These are phyloP conservation scores for Flaveria robusta DNA, from an alignment of 129 eudicot species.

Conservation along the genomic window DNA sequence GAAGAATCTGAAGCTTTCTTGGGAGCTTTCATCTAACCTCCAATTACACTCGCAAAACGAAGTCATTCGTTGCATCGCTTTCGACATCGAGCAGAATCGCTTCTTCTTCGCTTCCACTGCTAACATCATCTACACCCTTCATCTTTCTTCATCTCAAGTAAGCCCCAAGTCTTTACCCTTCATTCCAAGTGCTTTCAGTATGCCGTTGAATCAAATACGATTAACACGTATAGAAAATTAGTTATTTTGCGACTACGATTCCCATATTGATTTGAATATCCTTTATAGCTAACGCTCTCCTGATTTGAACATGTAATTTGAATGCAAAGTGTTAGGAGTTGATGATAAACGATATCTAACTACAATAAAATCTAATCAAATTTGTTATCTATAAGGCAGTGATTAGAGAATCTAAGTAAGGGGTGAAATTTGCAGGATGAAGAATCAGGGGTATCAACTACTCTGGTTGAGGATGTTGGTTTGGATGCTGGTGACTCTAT, in stretches of 20 bases:
- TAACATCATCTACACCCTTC: constrained; percentile 56
- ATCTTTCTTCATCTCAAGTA: constrained; percentile 60
- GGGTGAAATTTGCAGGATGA: constrained; percentile 46
- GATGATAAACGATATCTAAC: not conserved
- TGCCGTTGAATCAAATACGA: not conserved
- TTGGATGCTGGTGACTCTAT: constrained; percentile 73
- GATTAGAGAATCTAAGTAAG: not conserved
- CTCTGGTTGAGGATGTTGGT: constrained; percentile 54
- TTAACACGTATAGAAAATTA: not conserved
- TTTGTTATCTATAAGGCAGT: not conserved
- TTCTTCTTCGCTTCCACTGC: constrained; percentile 82
- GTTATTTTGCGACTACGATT: not conserved
- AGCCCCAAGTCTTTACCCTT: constrained; percentile 1
- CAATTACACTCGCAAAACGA: constrained; percentile 52
- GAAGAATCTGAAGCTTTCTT: constrained; percentile 78
- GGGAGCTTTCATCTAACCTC: constrained; percentile 48
- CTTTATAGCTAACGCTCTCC: no score
- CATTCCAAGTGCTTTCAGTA: not conserved
- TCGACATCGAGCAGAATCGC: constrained; percentile 83
- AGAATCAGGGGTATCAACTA: constrained; percentile 41
- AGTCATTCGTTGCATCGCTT: constrained; percentile 55
- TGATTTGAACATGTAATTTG: no score
- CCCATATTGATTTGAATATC: no score
- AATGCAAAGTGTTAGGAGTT: not conserved
- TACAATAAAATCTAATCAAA: not conserved